phyloP scores from a whole-genome alignment of 2,329 filamentous ascomycete genomes.

The Colletotrichum orbiculare region DNA sequence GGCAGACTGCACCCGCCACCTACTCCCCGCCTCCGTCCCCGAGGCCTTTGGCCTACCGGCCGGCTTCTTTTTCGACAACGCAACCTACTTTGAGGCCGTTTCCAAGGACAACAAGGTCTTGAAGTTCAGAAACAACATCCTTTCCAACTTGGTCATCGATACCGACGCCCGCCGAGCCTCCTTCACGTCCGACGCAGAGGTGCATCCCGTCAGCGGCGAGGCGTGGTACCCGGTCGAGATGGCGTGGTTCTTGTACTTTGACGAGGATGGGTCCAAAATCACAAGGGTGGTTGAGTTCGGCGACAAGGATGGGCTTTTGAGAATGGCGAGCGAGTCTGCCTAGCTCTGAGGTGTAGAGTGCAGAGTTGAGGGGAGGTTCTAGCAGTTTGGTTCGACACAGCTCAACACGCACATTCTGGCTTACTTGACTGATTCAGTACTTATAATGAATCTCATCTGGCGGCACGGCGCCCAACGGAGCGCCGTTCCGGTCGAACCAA shows the following conservation, averaged over 20 bases:
- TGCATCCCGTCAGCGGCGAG: background rate
- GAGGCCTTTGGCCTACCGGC: conserved; percentile 12
- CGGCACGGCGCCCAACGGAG: too few species aligned
- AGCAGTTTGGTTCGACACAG: too few species aligned
- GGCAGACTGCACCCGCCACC: conserved; percentile 17
- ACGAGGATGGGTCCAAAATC: conserved; percentile 23
- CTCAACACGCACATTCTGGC: too few species aligned
- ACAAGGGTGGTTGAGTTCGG: conserved; percentile 43
- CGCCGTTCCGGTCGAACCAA: too few species aligned
- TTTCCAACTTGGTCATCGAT: conserved; percentile 29
- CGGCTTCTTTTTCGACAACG: conserved; percentile 6
- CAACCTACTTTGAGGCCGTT: background rate
- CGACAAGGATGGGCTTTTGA: conserved; percentile 46
- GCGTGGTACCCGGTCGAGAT: background rate
- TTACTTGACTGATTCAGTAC: too few species aligned
- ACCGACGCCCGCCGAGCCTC: conserved; percentile 23
- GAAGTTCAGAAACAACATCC: conserved; percentile 3
- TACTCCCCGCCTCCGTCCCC: conserved; percentile 11
- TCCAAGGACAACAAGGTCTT: conserved; percentile 9
- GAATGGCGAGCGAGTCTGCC: background rate
- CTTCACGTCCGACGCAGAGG: conserved; percentile 6
- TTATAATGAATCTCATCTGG: too few species aligned
- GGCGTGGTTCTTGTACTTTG: conserved; percentile 22
- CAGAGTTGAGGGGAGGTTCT: background rate
- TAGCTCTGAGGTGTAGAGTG: background rate